These are phyloP conservation scores for Ophiocordyceps polyrhachis-furcata DNA, from an alignment of 2,329 filamentous ascomycete species.

Conservation along the genomic window DNA sequence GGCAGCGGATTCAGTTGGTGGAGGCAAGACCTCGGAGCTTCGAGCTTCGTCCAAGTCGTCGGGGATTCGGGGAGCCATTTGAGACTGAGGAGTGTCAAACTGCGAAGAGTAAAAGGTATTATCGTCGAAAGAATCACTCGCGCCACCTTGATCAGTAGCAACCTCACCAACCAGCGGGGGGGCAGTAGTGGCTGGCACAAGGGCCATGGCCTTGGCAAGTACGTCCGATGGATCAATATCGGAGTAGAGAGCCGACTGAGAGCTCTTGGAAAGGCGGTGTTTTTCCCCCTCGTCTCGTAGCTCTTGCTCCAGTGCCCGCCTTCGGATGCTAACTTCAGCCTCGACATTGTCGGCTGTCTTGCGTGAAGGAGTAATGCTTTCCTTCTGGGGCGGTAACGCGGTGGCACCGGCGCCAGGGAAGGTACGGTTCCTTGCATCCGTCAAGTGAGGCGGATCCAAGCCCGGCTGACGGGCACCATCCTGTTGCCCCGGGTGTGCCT, in stretches of 20 bases:
- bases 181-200: conserved; percentile 51
- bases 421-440: background rate
- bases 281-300: conserved; percentile 64
- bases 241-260: conserved; percentile 33
- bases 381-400: conserved; percentile 26
- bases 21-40: conserved; percentile 2
- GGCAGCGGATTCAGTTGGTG: background rate
- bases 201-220: conserved; percentile 47
- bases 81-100: conserved; percentile 54
- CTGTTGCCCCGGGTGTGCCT: conserved; percentile 2
- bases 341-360: conserved; percentile 74
- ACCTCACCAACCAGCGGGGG: conserved; percentile 37
- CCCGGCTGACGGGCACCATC: conserved; percentile 3
- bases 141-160: conserved; percentile 36
- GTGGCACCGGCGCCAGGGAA: conserved; percentile 1
- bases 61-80: conserved; percentile 28
- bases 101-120: conserved; percentile 94
- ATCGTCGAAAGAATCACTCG: conserved; percentile 74
- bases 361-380: conserved; percentile 67
- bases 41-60: conserved; percentile 19
- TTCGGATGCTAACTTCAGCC: conserved; percentile 63
- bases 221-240: conserved; percentile 59
- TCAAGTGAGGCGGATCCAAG: background rate
- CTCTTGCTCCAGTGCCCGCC: conserved; percentile 60
- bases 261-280: conserved; percentile 24